These are phyloP conservation scores for Kluyveromyces aestuarii DNA, from an alignment of 805 yeast species.

Conservation along the genomic window DNA sequence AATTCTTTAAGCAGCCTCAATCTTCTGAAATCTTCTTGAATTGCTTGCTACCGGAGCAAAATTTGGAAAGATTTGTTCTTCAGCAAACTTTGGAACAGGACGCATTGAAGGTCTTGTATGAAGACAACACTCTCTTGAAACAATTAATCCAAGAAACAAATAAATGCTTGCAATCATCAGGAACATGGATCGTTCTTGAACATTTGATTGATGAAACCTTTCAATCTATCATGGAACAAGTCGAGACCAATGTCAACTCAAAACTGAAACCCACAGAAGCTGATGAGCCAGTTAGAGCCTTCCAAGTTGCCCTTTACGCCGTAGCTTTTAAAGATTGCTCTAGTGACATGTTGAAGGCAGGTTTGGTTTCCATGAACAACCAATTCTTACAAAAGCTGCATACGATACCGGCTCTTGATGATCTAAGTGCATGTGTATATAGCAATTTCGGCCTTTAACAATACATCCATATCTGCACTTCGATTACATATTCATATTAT, in stretches of 20 bases:
- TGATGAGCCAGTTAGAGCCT: conserved; percentile 5
- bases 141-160: conserved; percentile 38
- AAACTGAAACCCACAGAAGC: conserved; percentile 8
- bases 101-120: conserved; percentile 25
- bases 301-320: conserved; percentile 23
- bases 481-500: neutral
- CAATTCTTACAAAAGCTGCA: conserved; percentile 17
- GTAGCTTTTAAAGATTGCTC: conserved; percentile 25
- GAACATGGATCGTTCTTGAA: conserved; percentile 21
- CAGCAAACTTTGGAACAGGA: conserved; percentile 42
- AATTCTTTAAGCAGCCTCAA: conserved; percentile 28
- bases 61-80: conserved; percentile 44
- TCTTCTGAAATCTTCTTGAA: conserved; percentile 20
- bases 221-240: conserved; percentile 19
- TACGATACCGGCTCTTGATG: conserved; percentile 50
- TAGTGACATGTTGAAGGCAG: conserved; percentile 17
- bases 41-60: conserved; percentile 40
- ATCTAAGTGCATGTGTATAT: conserved; percentile 82
- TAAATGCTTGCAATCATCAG: conserved; percentile 29
- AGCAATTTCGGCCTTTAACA: conserved; percentile 49
- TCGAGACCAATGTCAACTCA: conserved; percentile 13
- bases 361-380: conserved; percentile 19
- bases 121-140: conserved; percentile 25
- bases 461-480: neutral
- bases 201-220: conserved; percentile 22